These are phyloP conservation scores for Drechslerella stenobrocha DNA, from an alignment of 2,329 filamentous ascomycete genomes.

Conservation along the genomic window DNA sequence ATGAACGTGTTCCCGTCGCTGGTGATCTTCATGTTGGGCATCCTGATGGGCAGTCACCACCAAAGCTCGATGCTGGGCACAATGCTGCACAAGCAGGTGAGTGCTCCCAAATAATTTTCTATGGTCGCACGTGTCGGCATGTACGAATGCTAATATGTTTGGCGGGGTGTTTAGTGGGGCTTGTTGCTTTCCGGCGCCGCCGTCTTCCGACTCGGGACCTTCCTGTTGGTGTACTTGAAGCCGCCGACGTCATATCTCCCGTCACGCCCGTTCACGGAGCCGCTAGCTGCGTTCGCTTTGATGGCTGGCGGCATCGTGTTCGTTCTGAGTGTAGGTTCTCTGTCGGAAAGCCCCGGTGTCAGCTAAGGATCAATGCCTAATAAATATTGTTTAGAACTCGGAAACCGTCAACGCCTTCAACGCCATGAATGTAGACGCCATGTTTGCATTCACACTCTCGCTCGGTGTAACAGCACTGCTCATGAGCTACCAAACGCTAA, in stretches of 20 bases:
- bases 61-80: conserved; percentile 79
- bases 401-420: conserved; percentile 66
- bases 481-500: conserved; percentile 79
- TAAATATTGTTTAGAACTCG: conserved; percentile 61
- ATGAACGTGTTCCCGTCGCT: conserved; percentile 71
- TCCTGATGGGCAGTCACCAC: conserved; percentile 95
- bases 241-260: conserved; percentile 80
- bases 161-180: conserved; percentile 69
- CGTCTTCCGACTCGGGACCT: conserved; percentile 75
- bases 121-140: conserved; percentile 26
- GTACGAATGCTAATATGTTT: conserved; percentile 24
- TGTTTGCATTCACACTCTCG: conserved; percentile 88
- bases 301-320: conserved; percentile 87
- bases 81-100: conserved; percentile 76
- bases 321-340: conserved; percentile 75
- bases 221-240: conserved; percentile 75
- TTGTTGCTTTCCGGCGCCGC: conserved; percentile 79
- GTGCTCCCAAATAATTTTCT: conserved; percentile 6
- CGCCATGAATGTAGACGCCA: conserved; percentile 79
- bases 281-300: conserved; percentile 83
- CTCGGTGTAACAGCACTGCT: conserved; percentile 80
- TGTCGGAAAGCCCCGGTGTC: background rate
- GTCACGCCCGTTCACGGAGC: conserved; percentile 82
- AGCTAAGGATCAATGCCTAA: conserved; percentile 1
- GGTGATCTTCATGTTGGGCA: conserved; percentile 80